Evolutionary conservation across 495 filamentous ascomycete species (phyloP), one percentile per base, ranked within the genome.

Genomic region (Alectoria sarmentosa): DNA sequence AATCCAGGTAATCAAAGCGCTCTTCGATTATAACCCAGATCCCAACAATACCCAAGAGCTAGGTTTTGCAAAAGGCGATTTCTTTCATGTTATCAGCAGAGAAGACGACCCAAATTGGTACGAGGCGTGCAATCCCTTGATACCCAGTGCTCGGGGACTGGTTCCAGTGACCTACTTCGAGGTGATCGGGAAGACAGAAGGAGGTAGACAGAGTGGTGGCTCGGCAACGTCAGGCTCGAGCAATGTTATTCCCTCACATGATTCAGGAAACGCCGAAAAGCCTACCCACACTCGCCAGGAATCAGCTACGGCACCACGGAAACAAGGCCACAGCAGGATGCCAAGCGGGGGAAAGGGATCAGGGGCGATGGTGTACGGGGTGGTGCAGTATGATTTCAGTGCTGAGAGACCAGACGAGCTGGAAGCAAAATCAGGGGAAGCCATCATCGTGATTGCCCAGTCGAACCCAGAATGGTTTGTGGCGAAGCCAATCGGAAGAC

Each of bases 401-500:
- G 95, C 94, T 1, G 95, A 98, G 75, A 82, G 95, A 60, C 90
- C 92, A 3, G 95, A 98, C 69, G 94, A 98, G 75, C 76, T 98
- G 67, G 93, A 97, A 67, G 95, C 95, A 34, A 95, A 94, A 74
- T 86, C 88, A 56, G 95, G 94, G 63, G 94, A 98, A 75, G 89
- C 91, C 42, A 97, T 98, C 71, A 96, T 98, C 63, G 92, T 98
- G 36, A 98, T 98, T 73, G 94, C 94, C 46, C 94, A 97, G 75
- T 98, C 94, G n/a, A 97, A 98, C 70, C 92, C 93, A 42, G 94
- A 98, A 74, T 98, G 94, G 94, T 98, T 97, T 71, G 94, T 98
- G 69, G 95, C 95, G 21, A 98, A 98, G 76, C 95, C 94, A 10
- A 98, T 98, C 71, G 92, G 93, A 61, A 83, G 95, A 68, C 81